Evolutionary conservation across 495 filamentous ascomycete species (phyloP), one percentile per base, ranked within the genome.

Genomic region (Friedmanniomyces endolithicus): DNA sequence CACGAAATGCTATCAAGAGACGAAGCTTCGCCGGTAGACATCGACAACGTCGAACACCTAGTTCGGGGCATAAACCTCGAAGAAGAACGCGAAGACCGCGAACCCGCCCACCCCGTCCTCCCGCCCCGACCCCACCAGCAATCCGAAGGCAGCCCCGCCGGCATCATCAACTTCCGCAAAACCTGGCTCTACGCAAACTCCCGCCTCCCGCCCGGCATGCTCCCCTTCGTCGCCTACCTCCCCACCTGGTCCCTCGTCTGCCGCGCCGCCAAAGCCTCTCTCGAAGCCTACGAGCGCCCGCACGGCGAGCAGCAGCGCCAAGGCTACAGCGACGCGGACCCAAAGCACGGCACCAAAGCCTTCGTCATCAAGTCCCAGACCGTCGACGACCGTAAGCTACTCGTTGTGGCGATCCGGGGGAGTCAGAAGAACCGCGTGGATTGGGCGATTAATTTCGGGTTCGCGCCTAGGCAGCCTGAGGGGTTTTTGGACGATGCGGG

Each of bases 321-420:
- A 43, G 73, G 80, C 1, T 84, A 84, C 59, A 71, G 88, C 27
- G 71, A 79, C 14, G 78, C 82, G 0, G 79, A 89, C 62, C 86
- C 79, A 79, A 75, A 71, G 23, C 72, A 75, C 0, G 85, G 86
- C 16, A 84, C 85, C 20, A 92, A 92, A 65, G 84, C 86, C 20
- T 88, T 88, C 84, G 78, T 87, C 24, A 80, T 92, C 65, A 88
- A 88, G 57, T 82, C 81, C 0, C 69, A 88, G 11, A 78, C 84
- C 4, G 76, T 87, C 61, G 85, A 90, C 62, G 74, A 86, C 60
- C 78, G 82, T 71, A 80, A 87, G 63, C 82, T 80, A 14, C 79
- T 90, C 40, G 81, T 90, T 22, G 84, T 90, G 61, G 85, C 87
- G 33, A 86, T 92, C 49, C 79, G 87, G 6, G 87, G 87, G 1